Percentiles rank a stretch among this genome's conserved stretches.
Conservation (phyloP, 495 filamentous ascomycete genomes). For the Evernia prunastri region DNA sequence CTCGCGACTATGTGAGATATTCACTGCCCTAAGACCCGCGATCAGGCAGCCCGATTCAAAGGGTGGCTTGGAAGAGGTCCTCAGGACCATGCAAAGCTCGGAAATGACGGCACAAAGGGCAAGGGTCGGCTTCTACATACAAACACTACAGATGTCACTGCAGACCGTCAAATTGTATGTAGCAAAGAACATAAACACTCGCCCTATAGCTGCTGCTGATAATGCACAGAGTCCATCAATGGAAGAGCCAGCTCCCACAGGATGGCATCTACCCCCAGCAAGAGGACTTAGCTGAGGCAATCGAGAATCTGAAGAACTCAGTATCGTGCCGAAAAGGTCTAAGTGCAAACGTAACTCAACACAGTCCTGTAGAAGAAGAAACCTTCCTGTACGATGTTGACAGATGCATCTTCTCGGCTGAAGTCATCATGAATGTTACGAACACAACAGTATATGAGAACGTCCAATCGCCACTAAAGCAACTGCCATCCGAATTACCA, state of each 20-base stretch:
- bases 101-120: slow-evolving; percentile 7
- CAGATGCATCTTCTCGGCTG: slow-evolving; percentile 18
- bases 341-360: slow-evolving; percentile 3
- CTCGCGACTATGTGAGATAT: slow-evolving; percentile 11
- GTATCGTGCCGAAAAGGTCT: slow-evolving; percentile 14
- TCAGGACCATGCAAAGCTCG: background rate
- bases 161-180: slow-evolving; percentile 19
- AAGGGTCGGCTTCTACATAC: slow-evolving; percentile 16
- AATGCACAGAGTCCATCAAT: slow-evolving; percentile 17
- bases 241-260: slow-evolving; percentile 18
- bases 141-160: slow-evolving; percentile 21
- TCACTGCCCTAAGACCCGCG: background rate
- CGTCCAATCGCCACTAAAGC: background rate
- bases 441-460: slow-evolving; percentile 9
- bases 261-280: slow-evolving; percentile 15
- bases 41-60: background rate
- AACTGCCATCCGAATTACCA: background rate
- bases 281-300: slow-evolving; percentile 12
- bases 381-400: slow-evolving; percentile 20
- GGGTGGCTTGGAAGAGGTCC: background rate
- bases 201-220: background rate
- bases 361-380: slow-evolving; percentile 15
- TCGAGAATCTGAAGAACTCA: slow-evolving; percentile 13
- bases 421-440: slow-evolving; percentile 17
- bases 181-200: too few species aligned